phyloP scores from a whole-genome alignment of 2,329 filamentous ascomycete species.

The Calonectria hawksworthii region DNA sequence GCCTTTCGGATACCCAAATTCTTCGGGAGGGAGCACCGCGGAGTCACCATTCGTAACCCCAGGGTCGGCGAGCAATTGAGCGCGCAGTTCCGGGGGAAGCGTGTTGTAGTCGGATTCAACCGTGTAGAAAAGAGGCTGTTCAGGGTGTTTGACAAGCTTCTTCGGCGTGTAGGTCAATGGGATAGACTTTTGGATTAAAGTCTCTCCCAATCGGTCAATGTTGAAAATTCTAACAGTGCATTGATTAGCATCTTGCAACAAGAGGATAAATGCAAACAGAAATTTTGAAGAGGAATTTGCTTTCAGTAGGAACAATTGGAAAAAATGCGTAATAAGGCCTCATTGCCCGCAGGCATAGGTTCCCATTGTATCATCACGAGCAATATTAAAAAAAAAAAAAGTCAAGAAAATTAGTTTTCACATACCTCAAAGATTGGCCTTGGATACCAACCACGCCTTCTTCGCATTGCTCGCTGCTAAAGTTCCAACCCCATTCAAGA shows the following conservation, averaged over 20 bases:
- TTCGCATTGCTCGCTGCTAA: conserved; percentile 93
- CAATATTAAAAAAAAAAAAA: conserved; percentile 51
- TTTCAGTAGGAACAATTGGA: conserved; percentile 99
- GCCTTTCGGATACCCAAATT: conserved; percentile 90
- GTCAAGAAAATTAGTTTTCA: conserved; percentile 49
- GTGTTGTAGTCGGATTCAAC: conserved; percentile 96
- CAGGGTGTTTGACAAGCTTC: conserved; percentile 88
- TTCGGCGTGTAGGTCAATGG: conserved; percentile 92
- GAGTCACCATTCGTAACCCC: conserved; percentile 79
- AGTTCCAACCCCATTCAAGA: conserved; percentile 96
- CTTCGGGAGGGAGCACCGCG: conserved; percentile 78
- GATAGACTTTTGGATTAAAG: conserved; percentile 88
- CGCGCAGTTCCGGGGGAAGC: conserved; percentile 81
- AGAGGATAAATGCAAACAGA: conserved; percentile 6
- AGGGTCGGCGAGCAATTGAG: conserved; percentile 81
- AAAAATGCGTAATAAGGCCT: conserved; percentile 68
- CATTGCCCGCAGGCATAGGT: conserved; percentile 69
- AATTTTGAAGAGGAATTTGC: conserved; percentile 33
- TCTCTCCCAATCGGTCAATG: conserved; percentile 87
- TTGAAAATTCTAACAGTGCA: conserved; percentile 80
- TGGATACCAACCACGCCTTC: conserved; percentile 96
- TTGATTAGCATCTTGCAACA: conserved; percentile 50
- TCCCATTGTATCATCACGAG: conserved; percentile 76
- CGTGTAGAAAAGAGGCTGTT: conserved; percentile 91
- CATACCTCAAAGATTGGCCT: conserved; percentile 87